These are phyloP conservation scores for Fusarium subtropicale DNA, from an alignment of 2,329 filamentous ascomycete genomes.

Conservation along the genomic window DNA sequence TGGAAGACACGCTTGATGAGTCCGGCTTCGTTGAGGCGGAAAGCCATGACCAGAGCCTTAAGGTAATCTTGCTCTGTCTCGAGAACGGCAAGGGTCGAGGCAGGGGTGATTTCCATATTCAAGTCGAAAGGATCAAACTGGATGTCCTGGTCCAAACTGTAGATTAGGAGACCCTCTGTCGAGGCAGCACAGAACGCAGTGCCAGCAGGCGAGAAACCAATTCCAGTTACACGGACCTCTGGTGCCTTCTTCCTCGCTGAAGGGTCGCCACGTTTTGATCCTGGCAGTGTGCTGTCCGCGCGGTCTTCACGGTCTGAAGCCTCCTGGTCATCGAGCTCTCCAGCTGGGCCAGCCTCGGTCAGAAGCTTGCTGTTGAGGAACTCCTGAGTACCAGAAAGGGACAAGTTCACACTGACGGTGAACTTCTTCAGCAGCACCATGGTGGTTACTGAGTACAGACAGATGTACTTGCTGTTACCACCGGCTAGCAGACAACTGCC, in stretches of 20 bases:
- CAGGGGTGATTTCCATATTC: conserved; percentile 91
- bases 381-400: conserved; percentile 94
- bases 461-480: conserved; percentile 99
- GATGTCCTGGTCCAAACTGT: conserved; percentile 85
- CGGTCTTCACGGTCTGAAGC: conserved; percentile 90
- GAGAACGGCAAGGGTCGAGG: conserved; percentile 78
- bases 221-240: conserved; percentile 84
- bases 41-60: conserved; percentile 95
- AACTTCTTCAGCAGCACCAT: conserved; percentile 94
- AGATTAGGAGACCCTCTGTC: conserved; percentile 93
- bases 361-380: conserved; percentile 93
- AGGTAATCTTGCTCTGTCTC: conserved; percentile 81
- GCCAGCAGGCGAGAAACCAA: conserved; percentile 90
- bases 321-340: conserved; percentile 88
- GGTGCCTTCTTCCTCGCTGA: conserved; percentile 80
- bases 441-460: conserved; percentile 93
- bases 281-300: conserved; percentile 82
- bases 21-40: conserved; percentile 88
- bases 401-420: conserved; percentile 95
- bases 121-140: conserved; percentile 97
- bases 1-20: conserved; percentile 90
- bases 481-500: conserved; percentile 90
- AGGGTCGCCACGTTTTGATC: conserved; percentile 86
- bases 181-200: conserved; percentile 93
- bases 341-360: conserved; percentile 88